Base-by-base conservation (phyloP, 345 rosid genomes). In the Noccaea caerulescens region DNA sequence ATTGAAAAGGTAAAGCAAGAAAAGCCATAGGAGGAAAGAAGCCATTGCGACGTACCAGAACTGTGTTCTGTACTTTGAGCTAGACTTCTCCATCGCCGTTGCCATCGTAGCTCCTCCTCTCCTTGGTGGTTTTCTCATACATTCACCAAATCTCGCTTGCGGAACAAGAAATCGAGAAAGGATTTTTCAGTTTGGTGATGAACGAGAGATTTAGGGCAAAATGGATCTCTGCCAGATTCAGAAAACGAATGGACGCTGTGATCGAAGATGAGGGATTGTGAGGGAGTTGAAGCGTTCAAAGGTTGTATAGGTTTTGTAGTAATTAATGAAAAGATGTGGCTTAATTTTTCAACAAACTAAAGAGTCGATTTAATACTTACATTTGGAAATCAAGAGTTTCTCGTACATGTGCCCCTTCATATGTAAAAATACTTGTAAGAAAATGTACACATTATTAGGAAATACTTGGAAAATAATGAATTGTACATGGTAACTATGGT, bases 31-130 rank as follows among this genome's bases (percentile, higher is more conserved):
- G 62, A 82, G 54, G 57, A 77, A 80, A 23, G 75, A 43, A 64
- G 75, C 73, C 52, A 76, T 66, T 42, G 85, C 54, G 4, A 81
- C 44, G 77, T 86, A 84, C 91, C 91, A 80, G 71, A 81, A 81
- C 70, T 71, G 80, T 13, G 59, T 63, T 78, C 82, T 72, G 51
- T 58, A 71, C 71, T 75, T 81, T n/a, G 83, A 71, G 20, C 52
- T 50, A 43, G 58, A 50, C 72, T 71, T 84, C 77, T 79, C 82
- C 80, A 76, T 73, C 38, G 73, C 58, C 78, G 70, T 74, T 8
- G 71, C 61, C 80, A 76, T 73, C 38, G 73, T 54, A 77, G 68
- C 72, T 8, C 67, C 61, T 25, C 73, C 85, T 44, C 70, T 76
- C 57, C 79, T 57, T 10, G 66, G 65, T 43, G 71, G 54, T 36